Evolutionary conservation across 108 stramenopile genomes (phyloP).

Genomic region (Cyclotella cryptica): DNA sequence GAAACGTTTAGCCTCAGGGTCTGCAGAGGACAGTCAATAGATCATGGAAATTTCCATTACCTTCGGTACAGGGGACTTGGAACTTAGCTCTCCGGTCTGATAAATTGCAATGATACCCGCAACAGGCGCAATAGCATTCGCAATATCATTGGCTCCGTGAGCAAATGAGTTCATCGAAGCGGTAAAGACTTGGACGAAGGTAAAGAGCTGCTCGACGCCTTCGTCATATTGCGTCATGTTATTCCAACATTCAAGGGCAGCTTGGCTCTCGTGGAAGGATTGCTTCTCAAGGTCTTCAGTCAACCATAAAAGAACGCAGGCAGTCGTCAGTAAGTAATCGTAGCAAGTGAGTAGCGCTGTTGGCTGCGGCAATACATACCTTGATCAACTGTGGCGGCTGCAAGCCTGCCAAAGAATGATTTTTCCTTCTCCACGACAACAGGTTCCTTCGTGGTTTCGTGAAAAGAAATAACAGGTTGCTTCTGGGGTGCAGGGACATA

Average conservation of each 20-base stretch:
- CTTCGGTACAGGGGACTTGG: conserved; percentile 37
- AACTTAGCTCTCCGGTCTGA: conserved; percentile 35
- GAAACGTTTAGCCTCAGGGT: too few species aligned
- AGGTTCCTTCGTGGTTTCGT: neutral
- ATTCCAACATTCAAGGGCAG: conserved; percentile 66
- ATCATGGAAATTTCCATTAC: too few species aligned
- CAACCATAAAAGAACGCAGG: too few species aligned
- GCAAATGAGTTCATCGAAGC: conserved; percentile 71
- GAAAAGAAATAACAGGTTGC: neutral
- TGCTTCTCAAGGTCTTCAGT: conserved; percentile 19
- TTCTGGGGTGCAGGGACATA: too few species aligned
- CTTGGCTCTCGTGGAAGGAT: conserved; percentile 32
- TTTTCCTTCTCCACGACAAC: neutral
- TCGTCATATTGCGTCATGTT: conserved; percentile 54
- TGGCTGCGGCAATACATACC: neutral
- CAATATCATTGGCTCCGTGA: conserved; percentile 82
- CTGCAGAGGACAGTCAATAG: too few species aligned
- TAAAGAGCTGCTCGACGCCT: conserved; percentile 62
- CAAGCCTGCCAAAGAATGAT: conserved; percentile 3
- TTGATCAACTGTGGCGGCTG: conserved; percentile 17
- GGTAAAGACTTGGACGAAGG: conserved; percentile 77
- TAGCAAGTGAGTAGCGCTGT: too few species aligned
- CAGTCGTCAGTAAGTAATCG: too few species aligned
- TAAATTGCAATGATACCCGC: conserved; percentile 67
- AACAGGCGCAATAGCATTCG: conserved; percentile 74